Evolutionary conservation across 306 rosid genomes (phyloP), one percentile per base, ranked within the genome.

Genomic region (Castanopsis chinensis): DNA sequence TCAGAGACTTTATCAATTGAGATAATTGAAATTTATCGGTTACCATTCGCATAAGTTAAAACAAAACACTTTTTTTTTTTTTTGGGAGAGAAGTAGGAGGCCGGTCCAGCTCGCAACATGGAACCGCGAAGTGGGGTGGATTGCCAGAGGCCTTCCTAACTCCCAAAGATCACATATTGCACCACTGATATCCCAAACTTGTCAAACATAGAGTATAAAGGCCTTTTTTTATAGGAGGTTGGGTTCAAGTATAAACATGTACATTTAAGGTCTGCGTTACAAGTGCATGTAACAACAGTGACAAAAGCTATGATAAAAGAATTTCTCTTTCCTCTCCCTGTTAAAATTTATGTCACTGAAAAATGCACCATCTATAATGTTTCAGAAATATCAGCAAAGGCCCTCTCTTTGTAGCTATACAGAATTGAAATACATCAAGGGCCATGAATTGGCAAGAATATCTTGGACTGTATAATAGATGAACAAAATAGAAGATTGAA

Each of bases 301-400:
- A 76, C 41, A 74, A 72, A 68, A 73, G 85, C 77, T 77, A 56
- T 81, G 84, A 80, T 83, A 81, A 84, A 75, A 76, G 79, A 87
- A 86, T 78, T 84, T 80, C 73, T 63, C 78, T 84, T 17, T 58
- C 71, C 11, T 25, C 35, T 81, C 78, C 79, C 76, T 14, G 76
- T 79, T 73, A 80, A 77, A 52, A 65, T 77, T 57, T 65, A 68
- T 71, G 88, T 83, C 71, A 79, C 77, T 68, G 77, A 82, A 83
- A 85, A 75, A 84, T 60, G 61, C 80, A 76, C 63, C 61, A 63
- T 49, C 28, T 76, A 43, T 68, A 61, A 73, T 43, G 71, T 9
- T 64, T 64, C 74, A 53, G 75, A 23, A 69, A 65, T 58, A 80
- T 82, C 85, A 78, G 59, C 72, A 74, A 71, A 71, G 74, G 60